These are phyloP conservation scores for Tylopilus plumbeoviolaceoides DNA, from an alignment of 768 basidiomycete genomes.

Conservation along the genomic window DNA sequence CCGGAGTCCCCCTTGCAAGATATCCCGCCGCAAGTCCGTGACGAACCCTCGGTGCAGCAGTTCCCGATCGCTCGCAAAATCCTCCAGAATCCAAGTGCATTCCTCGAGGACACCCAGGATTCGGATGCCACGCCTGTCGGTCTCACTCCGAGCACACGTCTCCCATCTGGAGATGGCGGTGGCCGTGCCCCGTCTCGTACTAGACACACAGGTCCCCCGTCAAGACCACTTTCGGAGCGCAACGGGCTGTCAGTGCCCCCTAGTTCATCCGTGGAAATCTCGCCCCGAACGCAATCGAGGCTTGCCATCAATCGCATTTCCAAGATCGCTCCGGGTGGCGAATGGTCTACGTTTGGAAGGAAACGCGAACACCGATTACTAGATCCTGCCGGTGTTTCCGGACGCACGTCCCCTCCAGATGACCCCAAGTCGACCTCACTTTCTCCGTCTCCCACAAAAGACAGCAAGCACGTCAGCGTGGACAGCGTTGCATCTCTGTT, in stretches of 20 bases:
- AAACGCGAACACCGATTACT: constrained; percentile 13
- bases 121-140: constrained; percentile 14
- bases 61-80: constrained; percentile 25
- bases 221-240: background rate
- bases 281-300: constrained; percentile 11
- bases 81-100: constrained; percentile 29
- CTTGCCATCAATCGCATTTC: constrained; percentile 16
- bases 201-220: constrained; percentile 1
- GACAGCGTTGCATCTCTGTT: constrained; percentile 19
- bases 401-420: constrained; percentile 7
- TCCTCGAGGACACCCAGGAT: constrained; percentile 19
- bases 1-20: constrained; percentile 11
- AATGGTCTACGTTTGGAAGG: constrained; percentile 37
- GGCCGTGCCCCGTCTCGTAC: background rate
- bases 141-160: constrained; percentile 29
- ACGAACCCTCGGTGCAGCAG: background rate
- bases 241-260: background rate
- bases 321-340: constrained; percentile 17
- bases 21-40: background rate
- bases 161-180: constrained; percentile 12
- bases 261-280: constrained; percentile 6
- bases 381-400: constrained; percentile 15
- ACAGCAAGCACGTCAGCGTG: constrained; percentile 9
- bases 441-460: constrained; percentile 21
- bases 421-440: constrained; percentile 11